These are phyloP conservation scores for Moelleriella libera DNA, from an alignment of 2,329 filamentous ascomycete species.

Conservation along the genomic window DNA sequence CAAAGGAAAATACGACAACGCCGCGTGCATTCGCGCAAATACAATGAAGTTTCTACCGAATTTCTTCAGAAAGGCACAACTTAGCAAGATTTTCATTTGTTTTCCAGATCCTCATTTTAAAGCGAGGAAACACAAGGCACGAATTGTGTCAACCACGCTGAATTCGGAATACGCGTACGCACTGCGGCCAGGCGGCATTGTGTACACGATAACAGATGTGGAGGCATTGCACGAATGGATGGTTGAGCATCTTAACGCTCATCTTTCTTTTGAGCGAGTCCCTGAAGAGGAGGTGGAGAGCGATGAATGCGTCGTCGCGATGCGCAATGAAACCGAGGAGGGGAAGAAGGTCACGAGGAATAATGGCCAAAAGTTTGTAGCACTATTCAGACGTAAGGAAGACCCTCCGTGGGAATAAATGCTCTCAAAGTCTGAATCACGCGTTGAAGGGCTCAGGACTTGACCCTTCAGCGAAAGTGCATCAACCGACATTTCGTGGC, in stretches of 20 bases:
- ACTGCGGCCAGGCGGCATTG: constrained; percentile 64
- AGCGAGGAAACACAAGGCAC: constrained; percentile 87
- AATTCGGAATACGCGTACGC: constrained; percentile 91
- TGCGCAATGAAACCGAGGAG: constrained; percentile 83
- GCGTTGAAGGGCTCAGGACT: background rate
- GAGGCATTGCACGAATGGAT: constrained; percentile 92
- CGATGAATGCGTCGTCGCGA: constrained; percentile 59
- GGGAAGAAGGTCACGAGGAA: constrained; percentile 93
- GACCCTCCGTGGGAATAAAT: constrained; percentile 60
- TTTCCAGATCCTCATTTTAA: constrained; percentile 99
- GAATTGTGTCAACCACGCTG: constrained; percentile 79
- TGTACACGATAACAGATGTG: constrained; percentile 97
- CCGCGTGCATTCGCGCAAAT: constrained; percentile 79
- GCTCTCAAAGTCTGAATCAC: background rate
- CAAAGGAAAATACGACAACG: constrained; percentile 51
- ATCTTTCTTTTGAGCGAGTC: constrained; percentile 68
- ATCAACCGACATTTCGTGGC: too few relatives aligned
- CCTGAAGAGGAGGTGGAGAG: constrained; percentile 49
- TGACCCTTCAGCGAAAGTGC: background rate
- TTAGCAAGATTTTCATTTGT: constrained; percentile 90
- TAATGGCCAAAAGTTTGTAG: constrained; percentile 80
- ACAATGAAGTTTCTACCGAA: constrained; percentile 99
- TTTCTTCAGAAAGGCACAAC: constrained; percentile 71
- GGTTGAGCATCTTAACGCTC: constrained; percentile 67
- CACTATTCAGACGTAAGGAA: constrained; percentile 67